phyloP scores from a whole-genome alignment of 1,139 yeast species.

The Candida sanyaensis region DNA sequence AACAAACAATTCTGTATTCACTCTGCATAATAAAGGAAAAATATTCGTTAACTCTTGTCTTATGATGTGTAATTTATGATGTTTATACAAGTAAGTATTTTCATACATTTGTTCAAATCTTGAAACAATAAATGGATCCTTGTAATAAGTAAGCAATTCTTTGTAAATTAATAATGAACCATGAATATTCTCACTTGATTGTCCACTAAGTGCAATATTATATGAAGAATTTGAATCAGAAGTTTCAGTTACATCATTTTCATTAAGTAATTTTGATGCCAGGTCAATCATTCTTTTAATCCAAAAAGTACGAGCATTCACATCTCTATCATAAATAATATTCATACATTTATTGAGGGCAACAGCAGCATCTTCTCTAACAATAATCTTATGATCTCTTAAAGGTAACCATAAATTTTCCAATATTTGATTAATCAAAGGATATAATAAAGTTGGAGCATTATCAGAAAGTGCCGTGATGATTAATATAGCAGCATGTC shows the following conservation, averaged over 20 bases:
- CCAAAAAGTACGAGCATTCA: constrained; percentile 73
- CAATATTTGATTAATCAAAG: constrained; percentile 75
- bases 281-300: constrained; percentile 69
- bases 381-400: constrained; percentile 71
- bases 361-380: constrained; percentile 82
- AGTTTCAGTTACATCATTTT: constrained; percentile 15
- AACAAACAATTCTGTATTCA: constrained; percentile 75
- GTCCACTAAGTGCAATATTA: constrained; percentile 26
- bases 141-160: constrained; percentile 74
- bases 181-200: constrained; percentile 71
- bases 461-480: constrained; percentile 83
- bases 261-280: constrained; percentile 42
- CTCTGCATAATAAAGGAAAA: constrained; percentile 80
- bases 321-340: constrained; percentile 78
- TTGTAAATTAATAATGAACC: constrained; percentile 84
- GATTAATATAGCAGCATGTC: constrained; percentile 89
- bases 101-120: constrained; percentile 80
- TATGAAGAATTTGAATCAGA: constrained; percentile 16
- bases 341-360: constrained; percentile 77
- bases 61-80: constrained; percentile 72
- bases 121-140: constrained; percentile 46
- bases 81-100: constrained; percentile 71
- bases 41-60: constrained; percentile 82
- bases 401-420: constrained; percentile 88
- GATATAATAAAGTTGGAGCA: constrained; percentile 81